These are phyloP conservation scores for Colletotrichum musicola DNA, from an alignment of 2,329 filamentous ascomycete genomes.

Conservation along the genomic window DNA sequence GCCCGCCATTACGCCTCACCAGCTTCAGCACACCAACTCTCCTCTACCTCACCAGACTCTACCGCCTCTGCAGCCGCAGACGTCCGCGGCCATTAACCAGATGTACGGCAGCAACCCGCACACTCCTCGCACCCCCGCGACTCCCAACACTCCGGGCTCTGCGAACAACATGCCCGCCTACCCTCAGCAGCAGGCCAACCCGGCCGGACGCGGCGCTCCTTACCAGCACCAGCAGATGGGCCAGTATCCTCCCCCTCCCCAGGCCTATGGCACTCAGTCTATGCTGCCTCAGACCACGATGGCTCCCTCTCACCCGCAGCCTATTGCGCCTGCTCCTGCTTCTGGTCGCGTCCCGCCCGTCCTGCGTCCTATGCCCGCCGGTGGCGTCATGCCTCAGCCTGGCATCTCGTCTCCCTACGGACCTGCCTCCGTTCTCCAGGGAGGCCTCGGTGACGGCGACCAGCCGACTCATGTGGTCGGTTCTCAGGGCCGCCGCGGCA, in stretches of 20 bases:
- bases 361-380: constrained; percentile 78
- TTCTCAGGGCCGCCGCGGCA: constrained; percentile 91
- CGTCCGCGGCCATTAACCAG: constrained; percentile 61
- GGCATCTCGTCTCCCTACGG: constrained; percentile 72
- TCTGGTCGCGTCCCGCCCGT: constrained; percentile 69
- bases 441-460: constrained; percentile 67
- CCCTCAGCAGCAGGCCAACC: constrained; percentile 58
- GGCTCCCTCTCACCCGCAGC: constrained; percentile 78
- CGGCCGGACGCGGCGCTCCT: constrained; percentile 58
- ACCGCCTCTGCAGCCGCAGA: constrained; percentile 65
- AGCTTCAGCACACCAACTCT: constrained; percentile 59
- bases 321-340: constrained; percentile 78
- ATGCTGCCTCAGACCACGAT: constrained; percentile 78
- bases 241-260: constrained; percentile 66
- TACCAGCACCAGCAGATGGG: constrained; percentile 66
- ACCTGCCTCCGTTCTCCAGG: constrained; percentile 67
- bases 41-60: constrained; percentile 66
- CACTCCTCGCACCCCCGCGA: constrained; percentile 72
- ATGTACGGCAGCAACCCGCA: constrained; percentile 72
- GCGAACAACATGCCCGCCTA: constrained; percentile 67
- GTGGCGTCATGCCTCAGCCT: constrained; percentile 71
- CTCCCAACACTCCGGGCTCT: constrained; percentile 71
- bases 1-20: constrained; percentile 64
- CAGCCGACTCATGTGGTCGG: constrained; percentile 93
- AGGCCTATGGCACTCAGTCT: constrained; percentile 67